phyloP scores from a whole-genome alignment of 2,329 filamentous ascomycete species.

The Aureobasidium sp. region DNA sequence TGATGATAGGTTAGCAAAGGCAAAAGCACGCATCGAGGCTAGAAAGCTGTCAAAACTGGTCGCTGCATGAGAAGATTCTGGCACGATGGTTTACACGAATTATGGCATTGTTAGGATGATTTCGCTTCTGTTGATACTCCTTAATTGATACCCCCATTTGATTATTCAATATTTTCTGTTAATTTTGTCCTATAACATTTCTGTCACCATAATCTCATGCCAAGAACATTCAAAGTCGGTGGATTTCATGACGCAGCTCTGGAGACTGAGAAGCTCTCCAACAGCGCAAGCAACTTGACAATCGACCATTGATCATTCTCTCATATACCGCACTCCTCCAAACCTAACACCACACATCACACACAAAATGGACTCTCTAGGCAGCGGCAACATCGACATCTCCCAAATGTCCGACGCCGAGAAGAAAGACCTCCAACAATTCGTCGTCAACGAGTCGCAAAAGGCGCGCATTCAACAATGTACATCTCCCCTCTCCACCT shows the following conservation, averaged over 20 bases:
- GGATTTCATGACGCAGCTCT: constrained; percentile 1
- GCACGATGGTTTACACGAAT: neutral
- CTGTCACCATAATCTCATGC: neutral
- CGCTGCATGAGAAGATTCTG: neutral
- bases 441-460: constrained; percentile 76
- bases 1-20: neutral
- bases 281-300: neutral
- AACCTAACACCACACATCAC: neutral
- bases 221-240: neutral
- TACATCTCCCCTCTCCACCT: constrained; percentile 10
- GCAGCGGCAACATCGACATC: constrained; percentile 51
- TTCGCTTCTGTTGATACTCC: neutral
- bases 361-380: constrained; percentile 22
- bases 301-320: neutral
- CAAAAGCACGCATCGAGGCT: constrained; percentile 2
- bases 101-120: neutral
- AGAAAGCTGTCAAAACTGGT: neutral
- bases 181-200: neutral
- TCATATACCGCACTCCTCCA: neutral
- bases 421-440: constrained; percentile 79
- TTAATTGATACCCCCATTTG: constrained; percentile 5
- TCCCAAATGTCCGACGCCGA: constrained; percentile 70
- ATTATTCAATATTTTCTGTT: neutral
- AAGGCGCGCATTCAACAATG: constrained; percentile 60
- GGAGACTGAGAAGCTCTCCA: neutral